Evolutionary conservation across 257 asterid genomes (phyloP), one percentile per base, ranked within the genome.

Genomic region (Handroanthus guayacan): DNA sequence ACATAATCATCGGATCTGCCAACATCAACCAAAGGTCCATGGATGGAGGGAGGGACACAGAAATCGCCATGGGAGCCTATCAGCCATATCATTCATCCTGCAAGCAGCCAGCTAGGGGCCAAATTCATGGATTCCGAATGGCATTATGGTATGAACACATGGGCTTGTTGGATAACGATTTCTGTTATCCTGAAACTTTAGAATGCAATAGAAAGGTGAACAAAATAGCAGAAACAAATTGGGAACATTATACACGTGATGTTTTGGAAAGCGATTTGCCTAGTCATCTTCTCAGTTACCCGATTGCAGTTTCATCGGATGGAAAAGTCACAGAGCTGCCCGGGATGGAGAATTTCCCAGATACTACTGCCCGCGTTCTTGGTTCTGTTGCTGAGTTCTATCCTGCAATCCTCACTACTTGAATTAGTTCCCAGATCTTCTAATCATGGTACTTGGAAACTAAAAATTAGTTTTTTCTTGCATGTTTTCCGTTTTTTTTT

Each of bases 41-140:
- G 84, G 84, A 81, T 39, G 84, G 84, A 0, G 82, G 76, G 0
- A 60, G 84, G 18, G 84, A 81, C 43, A 76, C 84, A 1, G 84
- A 81, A 25, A 81, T 81, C 2, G 84, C 84, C 0, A 81, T 81
- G 84, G 84, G 84, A 51, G 84, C 79, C 0, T 81, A 76, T 68
- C 84, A 76, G 25, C 84, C 84, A 16, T 67, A 81, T 31, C 84
- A 81, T 25, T 55, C 76, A 0, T 72, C 84, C 0, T 62, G 78
- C 71, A 81, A 60, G 73, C 58, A 67, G 51, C 79, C 84, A 5
- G 84, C 82, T 0, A 81, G 79, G 43, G 82, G 84, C 0, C 73
- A 72, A 39, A 58, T 81, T 36, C 56, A 81, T 38, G 84, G 84
- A 10, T 81, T 81, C 3, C 66, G 84, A 9, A 81, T 81, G 84